These are phyloP conservation scores for Solanum corneliomulleri DNA, from an alignment of 257 asterid species.

Conservation along the genomic window DNA sequence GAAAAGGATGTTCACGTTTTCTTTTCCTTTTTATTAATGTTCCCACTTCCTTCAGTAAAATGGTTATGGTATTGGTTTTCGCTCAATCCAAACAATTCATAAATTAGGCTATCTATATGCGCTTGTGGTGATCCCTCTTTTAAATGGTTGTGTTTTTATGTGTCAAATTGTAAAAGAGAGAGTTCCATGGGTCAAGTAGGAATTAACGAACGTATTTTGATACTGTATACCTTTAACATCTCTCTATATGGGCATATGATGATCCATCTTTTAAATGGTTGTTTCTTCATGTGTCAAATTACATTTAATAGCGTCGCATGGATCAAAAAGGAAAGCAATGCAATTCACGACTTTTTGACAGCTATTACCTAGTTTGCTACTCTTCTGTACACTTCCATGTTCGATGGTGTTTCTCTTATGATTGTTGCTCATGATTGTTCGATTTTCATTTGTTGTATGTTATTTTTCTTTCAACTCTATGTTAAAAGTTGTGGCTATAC, in stretches of 20 bases:
- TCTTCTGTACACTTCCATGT: background rate
- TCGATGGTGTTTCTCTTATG: background rate
- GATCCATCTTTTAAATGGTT: background rate
- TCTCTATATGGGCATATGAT: background rate
- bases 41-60: background rate
- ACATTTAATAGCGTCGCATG: background rate
- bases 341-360: background rate
- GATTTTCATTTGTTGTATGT: background rate
- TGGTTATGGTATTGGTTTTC: background rate
- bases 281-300: background rate
- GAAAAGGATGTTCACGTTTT: background rate
- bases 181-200: too few species aligned
- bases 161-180: background rate
- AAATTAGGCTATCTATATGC: background rate
- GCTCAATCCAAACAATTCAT: background rate
- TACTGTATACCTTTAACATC: background rate
- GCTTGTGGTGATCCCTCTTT: background rate
- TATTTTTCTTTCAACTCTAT: background rate
- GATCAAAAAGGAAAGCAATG: background rate
- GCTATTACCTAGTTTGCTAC: background rate
- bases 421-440: background rate
- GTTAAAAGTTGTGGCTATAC: background rate
- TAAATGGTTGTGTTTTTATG: background rate
- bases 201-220: background rate
- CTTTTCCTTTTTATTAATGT: background rate